Evolutionary conservation across 495 filamentous ascomycete species (phyloP), one percentile per base, ranked within the genome.

Genomic region (Cairneyella variabilis): DNA sequence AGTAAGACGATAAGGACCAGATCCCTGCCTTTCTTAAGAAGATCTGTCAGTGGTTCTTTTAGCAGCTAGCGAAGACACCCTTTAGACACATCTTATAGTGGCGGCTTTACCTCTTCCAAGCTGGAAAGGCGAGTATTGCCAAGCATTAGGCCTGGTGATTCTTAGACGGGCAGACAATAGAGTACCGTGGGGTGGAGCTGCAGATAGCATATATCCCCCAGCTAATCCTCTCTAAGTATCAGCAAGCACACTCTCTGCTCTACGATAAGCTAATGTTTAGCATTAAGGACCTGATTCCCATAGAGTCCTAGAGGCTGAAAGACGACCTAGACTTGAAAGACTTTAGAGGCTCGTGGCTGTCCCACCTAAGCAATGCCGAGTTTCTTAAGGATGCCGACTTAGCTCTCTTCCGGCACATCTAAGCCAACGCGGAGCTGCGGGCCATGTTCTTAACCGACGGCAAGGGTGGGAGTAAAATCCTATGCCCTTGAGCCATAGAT

Each of bases 31-130:
- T n/a, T n/a, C n/a, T n/a, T n/a, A n/a, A n/a, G n/a, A n/a, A n/a
- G n/a, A n/a, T n/a, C n/a, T n/a, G n/a, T n/a, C n/a, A n/a, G n/a
- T n/a, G n/a, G n/a, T n/a, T 51, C 54, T 57, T 57, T 32, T 38
- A 57, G 38, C 38, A 57, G 39, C 48, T 57, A 22, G 54, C 54
- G 12, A 17, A 57, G 54, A 57, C 54, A 7, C 47, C 21, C 26
- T 57, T 57, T 46, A 32, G 48, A 12, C 26, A 57, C 25, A 57
- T 57, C 26, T 27, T 57, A 27, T 42, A 57, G 38, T 57, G 25
- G 54, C 25, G 54, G 36, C 45, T 56, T 10, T 56, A 56, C 36
- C 32, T 56, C 0, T 56, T 56, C 38, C 40, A 56, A n/a, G n/a
- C n/a, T n/a, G n/a, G n/a, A n/a, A n/a, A n/a, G n/a, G n/a, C n/a